Conservation (phyloP, 805 yeast species). For the Ogataea angusta region DNA sequence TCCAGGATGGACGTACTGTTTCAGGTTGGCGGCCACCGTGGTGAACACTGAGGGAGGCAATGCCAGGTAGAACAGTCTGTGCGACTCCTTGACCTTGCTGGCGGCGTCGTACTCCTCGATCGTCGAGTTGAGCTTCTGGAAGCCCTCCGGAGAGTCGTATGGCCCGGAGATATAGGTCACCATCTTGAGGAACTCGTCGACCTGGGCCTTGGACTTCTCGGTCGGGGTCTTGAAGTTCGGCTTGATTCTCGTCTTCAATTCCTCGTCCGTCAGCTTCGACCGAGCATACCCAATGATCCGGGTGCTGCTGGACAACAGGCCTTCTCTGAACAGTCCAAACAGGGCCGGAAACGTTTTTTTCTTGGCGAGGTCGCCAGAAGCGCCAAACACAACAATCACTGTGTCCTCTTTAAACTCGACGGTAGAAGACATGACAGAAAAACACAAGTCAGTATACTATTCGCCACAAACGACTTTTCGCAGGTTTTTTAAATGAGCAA, state of each 20-base stretch:
- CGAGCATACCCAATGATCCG: slow-evolving; percentile 92
- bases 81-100: slow-evolving; percentile 47
- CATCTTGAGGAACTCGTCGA: slow-evolving; percentile 62
- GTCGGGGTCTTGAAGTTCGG: slow-evolving; percentile 48
- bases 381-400: slow-evolving; percentile 82
- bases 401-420: slow-evolving; percentile 60
- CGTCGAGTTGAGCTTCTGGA: slow-evolving; percentile 47
- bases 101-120: slow-evolving; percentile 59
- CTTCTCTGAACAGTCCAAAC: slow-evolving; percentile 73
- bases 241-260: slow-evolving; percentile 63
- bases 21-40: slow-evolving; percentile 70
- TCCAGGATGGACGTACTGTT: slow-evolving; percentile 61
- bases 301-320: slow-evolving; percentile 65
- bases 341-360: slow-evolving; percentile 92
- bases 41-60: slow-evolving; percentile 92
- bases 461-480: slow-evolving; percentile 7
- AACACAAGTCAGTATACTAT: neutral
- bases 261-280: slow-evolving; percentile 64
- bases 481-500: slow-evolving; percentile 5
- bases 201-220: slow-evolving; percentile 36
- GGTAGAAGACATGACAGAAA: slow-evolving; percentile 18
- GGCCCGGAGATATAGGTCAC: slow-evolving; percentile 71
- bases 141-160: slow-evolving; percentile 82
- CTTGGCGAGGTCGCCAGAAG: slow-evolving; percentile 92
- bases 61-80: slow-evolving; percentile 88